Evolutionary conservation across 306 rosid genomes (phyloP).

Genomic region (Fagus crenata): DNA sequence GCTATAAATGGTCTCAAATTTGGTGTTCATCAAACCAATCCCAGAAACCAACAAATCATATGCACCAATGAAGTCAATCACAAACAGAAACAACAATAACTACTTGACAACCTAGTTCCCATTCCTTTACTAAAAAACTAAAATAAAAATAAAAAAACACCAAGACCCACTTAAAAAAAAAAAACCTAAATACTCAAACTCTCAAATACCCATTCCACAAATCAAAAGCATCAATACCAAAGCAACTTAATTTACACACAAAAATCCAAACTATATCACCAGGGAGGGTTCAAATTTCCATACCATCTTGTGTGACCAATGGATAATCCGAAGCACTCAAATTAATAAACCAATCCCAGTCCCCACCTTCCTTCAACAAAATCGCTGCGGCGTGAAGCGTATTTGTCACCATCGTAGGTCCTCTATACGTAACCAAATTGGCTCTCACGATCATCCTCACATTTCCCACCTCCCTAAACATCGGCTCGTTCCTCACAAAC

Average conservation of each 20-base stretch:
- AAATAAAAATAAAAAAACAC: background rate
- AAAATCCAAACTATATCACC: background rate
- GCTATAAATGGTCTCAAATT: background rate
- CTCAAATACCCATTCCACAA: background rate
- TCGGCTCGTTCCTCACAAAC: slow-evolving; percentile 52
- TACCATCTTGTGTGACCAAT: slow-evolving; percentile 79
- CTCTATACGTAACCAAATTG: slow-evolving; percentile 70
- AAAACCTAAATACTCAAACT: background rate
- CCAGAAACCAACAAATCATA: background rate
- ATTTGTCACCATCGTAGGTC: slow-evolving; percentile 74
- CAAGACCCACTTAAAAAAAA: background rate
- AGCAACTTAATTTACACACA: background rate
- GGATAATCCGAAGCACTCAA: slow-evolving; percentile 81
- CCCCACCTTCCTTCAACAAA: slow-evolving; percentile 60
- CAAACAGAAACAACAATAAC: background rate
- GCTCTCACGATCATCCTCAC: slow-evolving; percentile 60
- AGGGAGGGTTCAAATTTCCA: background rate
- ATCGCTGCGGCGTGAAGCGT: slow-evolving; percentile 77
- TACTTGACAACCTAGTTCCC: background rate
- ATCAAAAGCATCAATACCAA: slow-evolving; percentile 5
- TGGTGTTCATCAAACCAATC: slow-evolving; percentile 8
- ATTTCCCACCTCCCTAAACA: slow-evolving; percentile 50
- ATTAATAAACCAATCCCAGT: slow-evolving; percentile 86
- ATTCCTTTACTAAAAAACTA: background rate
- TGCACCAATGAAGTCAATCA: background rate